Evolutionary conservation across 345 rosid species (phyloP).

Genomic region (Citrus trifoliata): DNA sequence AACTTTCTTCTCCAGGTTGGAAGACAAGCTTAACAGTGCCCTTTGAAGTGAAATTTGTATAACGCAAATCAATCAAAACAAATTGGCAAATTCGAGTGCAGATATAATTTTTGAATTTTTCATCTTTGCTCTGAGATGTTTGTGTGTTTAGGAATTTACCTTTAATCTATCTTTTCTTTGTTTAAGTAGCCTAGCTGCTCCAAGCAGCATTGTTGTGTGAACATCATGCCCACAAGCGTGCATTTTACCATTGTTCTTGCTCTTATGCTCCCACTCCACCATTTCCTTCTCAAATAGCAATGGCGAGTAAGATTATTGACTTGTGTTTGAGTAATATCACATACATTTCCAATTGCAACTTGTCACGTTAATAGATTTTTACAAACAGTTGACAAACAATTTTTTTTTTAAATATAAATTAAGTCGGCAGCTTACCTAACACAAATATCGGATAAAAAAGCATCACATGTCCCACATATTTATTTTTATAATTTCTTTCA

Average conservation of each 20-base stretch:
- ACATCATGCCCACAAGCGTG: constrained; percentile 66
- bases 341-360: too few species aligned
- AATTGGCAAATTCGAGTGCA: background rate
- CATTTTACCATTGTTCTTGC: constrained; percentile 49
- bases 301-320: too few species aligned
- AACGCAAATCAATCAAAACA: background rate
- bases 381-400: too few species aligned
- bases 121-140: background rate
- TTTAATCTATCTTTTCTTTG: constrained; percentile 23
- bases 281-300: constrained; percentile 29
- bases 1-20: constrained; percentile 63
- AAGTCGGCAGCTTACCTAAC: too few species aligned
- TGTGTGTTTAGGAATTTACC: constrained; percentile 21
- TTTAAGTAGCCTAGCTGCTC: constrained; percentile 49
- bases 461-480: too few species aligned
- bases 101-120: background rate
- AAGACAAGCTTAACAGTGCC: constrained; percentile 57
- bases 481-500: too few species aligned
- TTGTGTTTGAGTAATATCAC: too few species aligned
- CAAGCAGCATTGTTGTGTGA: constrained; percentile 50
- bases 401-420: too few species aligned
- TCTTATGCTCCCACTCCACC: constrained; percentile 45
- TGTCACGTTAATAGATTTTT: too few species aligned
- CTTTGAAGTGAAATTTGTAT: constrained; percentile 12
- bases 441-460: too few species aligned